Conservation (phyloP, 768 basidiomycete genomes). For the Rhizopogon vinicolor region DNA sequence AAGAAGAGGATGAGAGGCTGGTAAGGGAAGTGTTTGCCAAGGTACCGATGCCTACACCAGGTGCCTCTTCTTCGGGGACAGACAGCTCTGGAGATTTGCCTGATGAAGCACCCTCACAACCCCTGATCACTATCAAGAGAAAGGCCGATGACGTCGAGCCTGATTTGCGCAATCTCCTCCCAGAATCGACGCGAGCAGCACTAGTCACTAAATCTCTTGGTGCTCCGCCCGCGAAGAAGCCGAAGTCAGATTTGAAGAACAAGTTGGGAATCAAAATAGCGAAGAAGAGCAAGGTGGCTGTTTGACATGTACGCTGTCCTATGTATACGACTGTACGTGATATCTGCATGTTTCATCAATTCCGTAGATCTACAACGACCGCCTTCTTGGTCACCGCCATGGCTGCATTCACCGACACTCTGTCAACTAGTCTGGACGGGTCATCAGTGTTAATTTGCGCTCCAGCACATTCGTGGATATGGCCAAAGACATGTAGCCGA, state of each 20-base stretch:
- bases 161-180: conserved; percentile 60
- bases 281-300: conserved; percentile 39
- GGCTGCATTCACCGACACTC: conserved; percentile 47
- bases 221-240: conserved; percentile 49
- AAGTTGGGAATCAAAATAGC: conserved; percentile 72
- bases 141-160: conserved; percentile 82
- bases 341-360: conserved; percentile 16
- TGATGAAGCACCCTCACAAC: conserved; percentile 14
- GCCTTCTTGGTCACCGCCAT: conserved; percentile 26
- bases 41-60: conserved; percentile 38
- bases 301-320: conserved; percentile 13
- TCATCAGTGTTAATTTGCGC: conserved; percentile 18
- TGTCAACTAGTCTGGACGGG: conserved; percentile 6
- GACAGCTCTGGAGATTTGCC: conserved; percentile 14
- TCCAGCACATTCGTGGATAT: conserved; percentile 65
- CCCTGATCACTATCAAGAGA: conserved; percentile 72
- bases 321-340: conserved; percentile 10
- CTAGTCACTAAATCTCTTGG: conserved; percentile 45
- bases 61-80: conserved; percentile 20
- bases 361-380: conserved; percentile 42
- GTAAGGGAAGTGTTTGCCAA: conserved; percentile 88
- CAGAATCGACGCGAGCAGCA: conserved; percentile 59
- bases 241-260: conserved; percentile 57
- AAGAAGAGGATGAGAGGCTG: conserved; percentile 90
- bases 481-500: conserved; percentile 56